phyloP scores from a whole-genome alignment of 2,329 filamentous ascomycete species.

The Penicillium sp. region DNA sequence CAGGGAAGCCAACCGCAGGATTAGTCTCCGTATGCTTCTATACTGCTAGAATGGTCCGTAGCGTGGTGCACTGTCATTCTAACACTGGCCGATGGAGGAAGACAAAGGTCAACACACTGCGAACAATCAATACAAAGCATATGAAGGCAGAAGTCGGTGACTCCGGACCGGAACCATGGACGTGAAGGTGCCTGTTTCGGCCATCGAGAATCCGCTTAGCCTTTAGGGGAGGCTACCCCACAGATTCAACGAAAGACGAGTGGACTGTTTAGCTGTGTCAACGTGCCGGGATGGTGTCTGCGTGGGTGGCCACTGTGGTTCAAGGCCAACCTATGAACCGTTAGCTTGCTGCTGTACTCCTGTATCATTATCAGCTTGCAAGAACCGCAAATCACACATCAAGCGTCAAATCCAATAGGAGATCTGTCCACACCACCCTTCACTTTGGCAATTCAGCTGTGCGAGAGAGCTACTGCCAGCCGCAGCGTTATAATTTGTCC shows the following conservation, averaged over 20 bases:
- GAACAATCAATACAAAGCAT: background rate
- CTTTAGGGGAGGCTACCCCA: background rate
- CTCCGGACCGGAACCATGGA: background rate
- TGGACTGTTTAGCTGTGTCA: background rate
- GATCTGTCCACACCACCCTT: background rate
- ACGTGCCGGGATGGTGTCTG: background rate
- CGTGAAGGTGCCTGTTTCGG: background rate
- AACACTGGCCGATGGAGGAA: too few species aligned
- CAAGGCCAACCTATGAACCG: background rate
- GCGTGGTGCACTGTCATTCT: background rate
- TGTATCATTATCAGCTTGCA: background rate
- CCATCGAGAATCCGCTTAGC: background rate
- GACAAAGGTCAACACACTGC: background rate
- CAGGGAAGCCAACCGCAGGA: background rate
- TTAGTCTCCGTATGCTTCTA: too few species aligned
- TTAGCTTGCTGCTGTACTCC: background rate
- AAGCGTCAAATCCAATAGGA: background rate
- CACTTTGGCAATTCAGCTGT: background rate
- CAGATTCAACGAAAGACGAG: background rate
- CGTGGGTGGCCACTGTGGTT: background rate
- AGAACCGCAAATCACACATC: background rate
- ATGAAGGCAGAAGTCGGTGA: background rate
- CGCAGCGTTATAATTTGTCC: background rate
- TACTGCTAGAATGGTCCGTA: too few species aligned
- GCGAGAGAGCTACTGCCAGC: background rate